Percentiles rank a stretch among this genome's conserved stretches.
phyloP scores from a whole-genome alignment of 2,329 filamentous ascomycete genomes.

The Botryosphaeria agaves region DNA sequence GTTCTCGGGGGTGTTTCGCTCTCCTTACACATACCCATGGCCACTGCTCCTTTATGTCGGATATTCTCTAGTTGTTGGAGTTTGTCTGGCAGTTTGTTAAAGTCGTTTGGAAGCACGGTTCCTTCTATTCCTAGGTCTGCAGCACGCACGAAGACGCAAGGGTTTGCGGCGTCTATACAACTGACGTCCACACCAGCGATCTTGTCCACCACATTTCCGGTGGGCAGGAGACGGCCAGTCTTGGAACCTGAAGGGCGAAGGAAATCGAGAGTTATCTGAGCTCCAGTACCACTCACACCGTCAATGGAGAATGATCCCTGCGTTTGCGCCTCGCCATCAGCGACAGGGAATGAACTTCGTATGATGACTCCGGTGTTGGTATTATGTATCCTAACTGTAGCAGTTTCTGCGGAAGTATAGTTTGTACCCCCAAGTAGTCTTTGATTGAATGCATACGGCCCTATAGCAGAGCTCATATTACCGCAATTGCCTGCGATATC shows the following conservation, averaged over 20 bases:
- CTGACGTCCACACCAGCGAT: constrained; percentile 35
- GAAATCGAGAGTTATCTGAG: constrained; percentile 43
- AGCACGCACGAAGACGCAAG: constrained; percentile 43
- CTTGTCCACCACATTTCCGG: constrained; percentile 34
- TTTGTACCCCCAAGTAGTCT: constrained; percentile 24
- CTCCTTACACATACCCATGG: constrained; percentile 40
- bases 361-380: constrained; percentile 55
- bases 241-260: constrained; percentile 44
- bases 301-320: constrained; percentile 43
- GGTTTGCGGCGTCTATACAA: constrained; percentile 47
- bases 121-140: constrained; percentile 32
- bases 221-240: constrained; percentile 44
- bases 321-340: constrained; percentile 28
- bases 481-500: constrained; percentile 58
- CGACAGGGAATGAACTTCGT: constrained; percentile 36
- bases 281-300: constrained; percentile 41
- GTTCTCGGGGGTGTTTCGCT: constrained; percentile 31
- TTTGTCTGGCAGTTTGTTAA: constrained; percentile 31
- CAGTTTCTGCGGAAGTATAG: constrained; percentile 9
- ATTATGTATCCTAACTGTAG: constrained; percentile 44
- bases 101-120: constrained; percentile 34
- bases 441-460: constrained; percentile 44
- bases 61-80: constrained; percentile 40
- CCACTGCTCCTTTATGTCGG: constrained; percentile 36
- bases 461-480: constrained; percentile 54